Conservation (phyloP, 176 grass and related monocot genomes). For the Tillandsia fasciculata region DNA sequence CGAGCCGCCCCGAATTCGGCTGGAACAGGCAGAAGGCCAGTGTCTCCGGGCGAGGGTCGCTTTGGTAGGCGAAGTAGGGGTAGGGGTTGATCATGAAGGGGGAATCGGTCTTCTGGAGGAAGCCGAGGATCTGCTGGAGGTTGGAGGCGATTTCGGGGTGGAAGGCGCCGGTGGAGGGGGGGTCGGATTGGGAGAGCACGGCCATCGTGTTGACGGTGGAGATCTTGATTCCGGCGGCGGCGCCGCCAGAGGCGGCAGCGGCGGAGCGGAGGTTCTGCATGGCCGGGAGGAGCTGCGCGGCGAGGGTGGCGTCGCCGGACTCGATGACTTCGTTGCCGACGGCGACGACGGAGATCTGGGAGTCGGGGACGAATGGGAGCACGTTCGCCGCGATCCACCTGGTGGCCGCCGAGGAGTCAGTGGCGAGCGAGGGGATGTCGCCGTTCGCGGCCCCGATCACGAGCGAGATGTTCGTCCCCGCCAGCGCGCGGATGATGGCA, state of each 20-base stretch:
- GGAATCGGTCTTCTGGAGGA: slow-evolving; percentile 56
- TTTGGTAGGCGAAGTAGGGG: slow-evolving; percentile 93
- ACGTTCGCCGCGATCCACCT: slow-evolving; percentile 76
- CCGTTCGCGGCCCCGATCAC: slow-evolving; percentile 80
- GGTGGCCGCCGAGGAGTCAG: slow-evolving; percentile 56
- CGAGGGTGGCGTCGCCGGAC: slow-evolving; percentile 56
- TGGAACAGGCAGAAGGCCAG: slow-evolving; percentile 93
- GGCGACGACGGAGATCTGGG: slow-evolving; percentile 43
- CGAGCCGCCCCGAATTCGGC: slow-evolving; percentile 66
- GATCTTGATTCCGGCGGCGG: slow-evolving; percentile 32
- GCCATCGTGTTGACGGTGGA: slow-evolving; percentile 93
- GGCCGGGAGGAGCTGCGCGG: slow-evolving; percentile 66
- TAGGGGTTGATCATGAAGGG: slow-evolving; percentile 98
- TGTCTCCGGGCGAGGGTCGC: slow-evolving; percentile 69
- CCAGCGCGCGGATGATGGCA: slow-evolving; percentile 59
- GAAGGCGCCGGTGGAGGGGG: slow-evolving; percentile 78
- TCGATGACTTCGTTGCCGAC: slow-evolving; percentile 89
- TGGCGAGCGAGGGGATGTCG: slow-evolving; percentile 74
- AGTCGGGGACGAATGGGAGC: slow-evolving; percentile 43
- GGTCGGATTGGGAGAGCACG: slow-evolving; percentile 78
- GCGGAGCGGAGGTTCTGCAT: slow-evolving; percentile 79
- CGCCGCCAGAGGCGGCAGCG: slow-evolving; percentile 27
- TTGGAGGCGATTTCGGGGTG: slow-evolving; percentile 41
- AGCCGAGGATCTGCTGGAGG: slow-evolving; percentile 50
- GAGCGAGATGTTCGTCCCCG: slow-evolving; percentile 48